Base-by-base conservation (phyloP, 2,329 filamentous ascomycete genomes). In the Botrytis squamosa region DNA sequence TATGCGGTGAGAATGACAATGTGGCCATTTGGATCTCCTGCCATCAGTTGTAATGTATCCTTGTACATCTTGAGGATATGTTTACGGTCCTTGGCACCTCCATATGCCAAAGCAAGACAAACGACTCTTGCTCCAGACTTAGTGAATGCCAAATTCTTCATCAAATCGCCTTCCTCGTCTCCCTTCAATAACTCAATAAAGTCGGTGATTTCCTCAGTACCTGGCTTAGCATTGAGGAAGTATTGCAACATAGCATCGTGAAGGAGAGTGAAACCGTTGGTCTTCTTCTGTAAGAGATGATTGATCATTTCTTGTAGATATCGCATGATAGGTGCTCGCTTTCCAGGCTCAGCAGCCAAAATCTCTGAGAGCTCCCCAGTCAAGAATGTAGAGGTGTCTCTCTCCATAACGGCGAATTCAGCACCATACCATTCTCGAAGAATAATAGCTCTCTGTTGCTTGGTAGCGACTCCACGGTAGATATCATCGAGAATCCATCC, bases 181-280 rank as follows among this genome's bases (percentile, higher is more conserved):
- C 93, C 93, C 84, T 97, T 97, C 80, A 99, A 86, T 77, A 97
- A 87, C 82, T 98, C 95, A 74, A 97, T 84, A 80, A 97, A 98
- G 79, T 97, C 94, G 46, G 87, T 92, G 60, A 93, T 91, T 82
- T 98, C 95, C 74, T 93, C 90, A 63, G 91, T 93, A 5, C 92
- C 94, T 7, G 89, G 85, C 77, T 92, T 91, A 65, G 91, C 90
- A 79, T 92, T 95, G 71, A 94, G 85, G 84, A 95, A 98, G 83
- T 98, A 99, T 82, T 99, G 95, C 74, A 98, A 86, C 95, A 99
- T 97, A 68, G 96, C 96, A 80, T 98, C 96, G 83, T 99, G 97
- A 33, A 99, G 89, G 88, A 99, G 97, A 3, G 95, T 98, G 84
- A 99, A 98, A 16, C 94, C 95, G 0, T 94, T 97, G 84, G 96